Evolutionary conservation across 768 basidiomycete species (phyloP), one percentile per base, ranked within the genome.

Genomic region (Glaciozyma antarctica): DNA sequence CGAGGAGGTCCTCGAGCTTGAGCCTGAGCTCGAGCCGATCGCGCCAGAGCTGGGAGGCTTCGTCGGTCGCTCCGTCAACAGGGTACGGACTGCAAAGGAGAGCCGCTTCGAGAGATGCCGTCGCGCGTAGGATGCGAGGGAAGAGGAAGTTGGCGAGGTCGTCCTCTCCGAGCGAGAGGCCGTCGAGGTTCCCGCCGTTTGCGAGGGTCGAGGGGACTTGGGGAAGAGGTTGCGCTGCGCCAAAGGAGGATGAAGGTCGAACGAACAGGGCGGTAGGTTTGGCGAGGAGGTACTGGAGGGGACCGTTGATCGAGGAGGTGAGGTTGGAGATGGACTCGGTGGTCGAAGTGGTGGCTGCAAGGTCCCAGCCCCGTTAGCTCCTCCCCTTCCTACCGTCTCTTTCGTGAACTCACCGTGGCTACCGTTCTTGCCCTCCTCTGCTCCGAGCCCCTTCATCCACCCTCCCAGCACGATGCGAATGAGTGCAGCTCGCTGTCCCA

Each of bases 101-200:
- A 2, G 64, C 48, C 0, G 55, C 51, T 24, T 67, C 61, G 28
- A 71, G 64, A 1, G 63, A 58, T 5, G 63, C 44, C 16, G 55
- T 51, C 19, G 64, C 47, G 15, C 44, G 16, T 12, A 71, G 58
- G 32, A 43, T 28, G 13, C 66, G 66, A 48, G 61, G 61, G 32
- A 57, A 28, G 66, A 67, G 66, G 58, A 64, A 71, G 24, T 61
- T 65, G n/a, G 64, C 61, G 56, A 71, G 66, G 61, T 70, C 69
- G 13, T 70, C 61, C 48, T 59, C 62, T 6, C 43, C 57, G 24
- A 45, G 28, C n/a, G 41, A 13, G 43, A 24, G 13, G 16, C 10
- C 15, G 5, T 58, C 38, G 30, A 49, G 47, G 16, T 52, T 41
- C 3, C 64, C 60, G 22, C 68, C 68, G 38, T 58, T 63, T 32